These are phyloP conservation scores for Saccharomyces hybrid DNA, from an alignment of 1,139 yeast genomes.

Conservation along the genomic window DNA sequence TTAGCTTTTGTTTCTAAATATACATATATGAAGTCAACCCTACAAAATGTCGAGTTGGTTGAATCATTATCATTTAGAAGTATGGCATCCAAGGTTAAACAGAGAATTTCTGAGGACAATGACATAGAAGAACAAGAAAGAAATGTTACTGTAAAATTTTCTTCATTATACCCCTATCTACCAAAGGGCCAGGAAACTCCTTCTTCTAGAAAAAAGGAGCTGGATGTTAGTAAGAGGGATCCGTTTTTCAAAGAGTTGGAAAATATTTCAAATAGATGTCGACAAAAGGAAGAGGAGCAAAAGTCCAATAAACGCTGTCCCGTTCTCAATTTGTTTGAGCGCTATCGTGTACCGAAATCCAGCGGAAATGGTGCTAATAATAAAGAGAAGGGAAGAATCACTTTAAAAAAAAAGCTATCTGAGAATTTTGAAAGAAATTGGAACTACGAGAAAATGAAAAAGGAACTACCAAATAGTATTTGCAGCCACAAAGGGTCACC, in stretches of 20 bases:
- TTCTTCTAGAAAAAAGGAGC: neutral
- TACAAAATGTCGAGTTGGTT: slow-evolving; percentile 63
- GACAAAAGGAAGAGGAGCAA: neutral
- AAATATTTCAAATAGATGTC: neutral
- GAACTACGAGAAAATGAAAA: slow-evolving; percentile 15
- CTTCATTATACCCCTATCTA: neutral
- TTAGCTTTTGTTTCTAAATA: slow-evolving; percentile 91
- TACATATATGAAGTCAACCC: slow-evolving; percentile 63
- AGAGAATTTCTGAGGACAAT: slow-evolving; percentile 7
- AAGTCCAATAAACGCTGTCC: neutral
- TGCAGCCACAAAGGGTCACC: slow-evolving; percentile 3
- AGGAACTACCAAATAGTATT: slow-evolving; percentile 16
- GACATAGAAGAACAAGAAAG: neutral
- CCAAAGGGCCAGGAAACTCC: too few species aligned
- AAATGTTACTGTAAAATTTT: neutral
- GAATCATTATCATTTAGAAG: slow-evolving; percentile 37
- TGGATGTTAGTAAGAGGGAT: neutral
- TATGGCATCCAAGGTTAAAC: slow-evolving; percentile 19
- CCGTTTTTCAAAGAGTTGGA: neutral
- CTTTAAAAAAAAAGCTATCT: neutral
- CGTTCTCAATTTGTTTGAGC: neutral
- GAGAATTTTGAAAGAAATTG: slow-evolving; percentile 10
- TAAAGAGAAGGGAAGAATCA: neutral
- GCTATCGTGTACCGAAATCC: neutral
- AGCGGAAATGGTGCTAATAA: neutral